phyloP scores from a whole-genome alignment of 805 yeast genomes.

The Metschnikowia lochheadii region DNA sequence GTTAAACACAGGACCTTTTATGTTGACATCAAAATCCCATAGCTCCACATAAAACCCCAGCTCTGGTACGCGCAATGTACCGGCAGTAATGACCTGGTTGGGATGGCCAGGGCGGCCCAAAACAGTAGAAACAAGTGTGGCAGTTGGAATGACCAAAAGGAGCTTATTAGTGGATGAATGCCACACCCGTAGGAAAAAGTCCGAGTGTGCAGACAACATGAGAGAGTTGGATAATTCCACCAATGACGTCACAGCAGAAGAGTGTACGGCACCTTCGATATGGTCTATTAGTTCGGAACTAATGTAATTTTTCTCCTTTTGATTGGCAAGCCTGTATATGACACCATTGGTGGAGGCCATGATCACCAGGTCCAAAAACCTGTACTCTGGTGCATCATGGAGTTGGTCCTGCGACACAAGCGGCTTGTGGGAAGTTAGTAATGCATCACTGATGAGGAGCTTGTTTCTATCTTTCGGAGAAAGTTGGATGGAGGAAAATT shows the following conservation, averaged over 20 bases:
- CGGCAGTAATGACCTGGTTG: constrained; percentile 12
- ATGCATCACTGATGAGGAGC: background rate
- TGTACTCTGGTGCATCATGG: constrained; percentile 13
- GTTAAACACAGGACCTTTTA: constrained; percentile 10
- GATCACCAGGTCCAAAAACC: constrained; percentile 11
- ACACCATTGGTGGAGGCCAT: constrained; percentile 10
- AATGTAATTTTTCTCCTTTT: constrained; percentile 7
- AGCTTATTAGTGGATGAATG: constrained; percentile 5
- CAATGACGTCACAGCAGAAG: constrained; percentile 4
- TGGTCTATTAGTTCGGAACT: background rate
- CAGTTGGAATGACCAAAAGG: constrained; percentile 10
- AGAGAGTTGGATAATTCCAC: constrained; percentile 10
- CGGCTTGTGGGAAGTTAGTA: background rate
- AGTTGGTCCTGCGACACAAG: constrained; percentile 2
- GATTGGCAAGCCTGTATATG: constrained; percentile 9
- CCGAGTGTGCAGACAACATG: constrained; percentile 14
- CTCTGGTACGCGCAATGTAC: constrained; percentile 12
- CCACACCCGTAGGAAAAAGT: constrained; percentile 16
- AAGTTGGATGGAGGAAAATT: constrained; percentile 12
- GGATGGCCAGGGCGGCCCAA: constrained; percentile 11
- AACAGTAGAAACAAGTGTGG: constrained; percentile 10
- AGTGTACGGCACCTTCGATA: constrained; percentile 3
- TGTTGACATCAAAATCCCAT: constrained; percentile 15
- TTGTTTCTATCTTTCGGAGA: background rate
- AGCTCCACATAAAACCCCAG: constrained; percentile 13